These are phyloP conservation scores for Trichoderma hamatum DNA, from an alignment of 2,329 filamentous ascomycete species.

Conservation along the genomic window DNA sequence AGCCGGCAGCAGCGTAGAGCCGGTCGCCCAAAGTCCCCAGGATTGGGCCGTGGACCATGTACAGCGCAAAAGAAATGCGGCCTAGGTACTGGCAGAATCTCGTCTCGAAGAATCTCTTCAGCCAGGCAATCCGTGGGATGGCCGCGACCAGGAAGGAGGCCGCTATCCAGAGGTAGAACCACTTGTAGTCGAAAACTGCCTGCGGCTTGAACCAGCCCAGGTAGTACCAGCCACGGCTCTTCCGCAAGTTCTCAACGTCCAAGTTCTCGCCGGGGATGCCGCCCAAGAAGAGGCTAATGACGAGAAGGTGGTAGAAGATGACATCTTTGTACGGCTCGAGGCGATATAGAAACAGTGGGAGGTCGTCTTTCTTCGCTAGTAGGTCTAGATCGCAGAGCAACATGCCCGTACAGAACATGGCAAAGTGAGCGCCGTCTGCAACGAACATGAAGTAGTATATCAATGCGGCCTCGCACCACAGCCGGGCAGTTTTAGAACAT, in stretches of 20 bases:
- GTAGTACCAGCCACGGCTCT: conserved; percentile 63
- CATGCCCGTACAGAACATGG: conserved; percentile 64
- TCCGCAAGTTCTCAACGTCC: conserved; percentile 53
- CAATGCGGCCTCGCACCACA: conserved; percentile 56
- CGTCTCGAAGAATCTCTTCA: conserved; percentile 62
- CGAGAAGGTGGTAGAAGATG: conserved; percentile 58
- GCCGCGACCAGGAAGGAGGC: conserved; percentile 59
- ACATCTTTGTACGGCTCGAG: conserved; percentile 53
- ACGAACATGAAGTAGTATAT: conserved; percentile 70
- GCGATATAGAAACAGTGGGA: conserved; percentile 52
- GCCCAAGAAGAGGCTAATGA: conserved; percentile 58
- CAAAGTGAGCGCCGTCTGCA: conserved; percentile 64
- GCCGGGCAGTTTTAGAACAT: conserved; percentile 56
- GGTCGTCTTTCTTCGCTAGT: conserved; percentile 51
- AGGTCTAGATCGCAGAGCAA: conserved; percentile 64
- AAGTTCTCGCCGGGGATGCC: conserved; percentile 59
- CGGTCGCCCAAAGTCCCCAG: conserved; percentile 63
- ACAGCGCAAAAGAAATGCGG: conserved; percentile 63
- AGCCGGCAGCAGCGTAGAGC: conserved; percentile 64
- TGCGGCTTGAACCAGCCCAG: conserved; percentile 65
- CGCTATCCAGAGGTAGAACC: conserved; percentile 68
- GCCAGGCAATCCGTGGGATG: conserved; percentile 59
- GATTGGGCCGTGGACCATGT: conserved; percentile 66
- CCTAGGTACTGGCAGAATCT: conserved; percentile 64
- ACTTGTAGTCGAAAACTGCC: conserved; percentile 67